Evolutionary conservation across 2,329 filamentous ascomycete species (phyloP), one percentile per base, ranked within the genome.

Genomic region (Epichloe gansuensis): DNA sequence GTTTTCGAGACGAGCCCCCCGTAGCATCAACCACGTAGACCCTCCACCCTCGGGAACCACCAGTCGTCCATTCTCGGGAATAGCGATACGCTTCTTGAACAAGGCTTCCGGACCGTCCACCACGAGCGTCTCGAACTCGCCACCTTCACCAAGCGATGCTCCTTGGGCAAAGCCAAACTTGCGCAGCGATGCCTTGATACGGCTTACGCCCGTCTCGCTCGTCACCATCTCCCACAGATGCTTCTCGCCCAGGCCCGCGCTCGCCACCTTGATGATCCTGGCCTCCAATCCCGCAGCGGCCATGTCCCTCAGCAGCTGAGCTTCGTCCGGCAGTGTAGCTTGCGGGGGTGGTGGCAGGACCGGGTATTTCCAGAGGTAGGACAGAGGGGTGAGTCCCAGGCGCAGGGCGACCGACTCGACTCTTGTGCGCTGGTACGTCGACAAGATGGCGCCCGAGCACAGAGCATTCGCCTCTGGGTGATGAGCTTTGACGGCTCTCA

Each of bases 381-480:
- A 85, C 31, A 98, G 74, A 13, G 93, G 88, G 1, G 78, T 77
- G 12, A 98, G 77, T 2, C 85, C 86, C n/a, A 97, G 74, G 15
- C 93, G 78, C n/a, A 83, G 64, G 11, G 90, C 90, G 11, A 97
- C 84, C 53, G 87, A 91, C 70, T 98, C 93, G 48, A 98, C 85
- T n/a, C 93, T 78, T 1, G 91, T 97, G 52, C 93, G 84, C 70
- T 98, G 93, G 68, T 98, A 98, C 3, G 89, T 95, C 9, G 89
- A 95, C 39, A 97, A 71, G 55, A 98, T 95, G 21, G 93, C 93
- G 51, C 93, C 93, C 0, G 90, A 89, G 59, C 84, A 90, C 48
- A 98, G 72, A 35, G 91, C 93, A 64, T 94, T 90, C 49, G 87
- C 85, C 53, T 85, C 78, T 0, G 91, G 91, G 64, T 95, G 87